Evolutionary conservation across 345 rosid genomes (phyloP), one percentile per base, ranked within the genome.

Genomic region (Citrus glauca): DNA sequence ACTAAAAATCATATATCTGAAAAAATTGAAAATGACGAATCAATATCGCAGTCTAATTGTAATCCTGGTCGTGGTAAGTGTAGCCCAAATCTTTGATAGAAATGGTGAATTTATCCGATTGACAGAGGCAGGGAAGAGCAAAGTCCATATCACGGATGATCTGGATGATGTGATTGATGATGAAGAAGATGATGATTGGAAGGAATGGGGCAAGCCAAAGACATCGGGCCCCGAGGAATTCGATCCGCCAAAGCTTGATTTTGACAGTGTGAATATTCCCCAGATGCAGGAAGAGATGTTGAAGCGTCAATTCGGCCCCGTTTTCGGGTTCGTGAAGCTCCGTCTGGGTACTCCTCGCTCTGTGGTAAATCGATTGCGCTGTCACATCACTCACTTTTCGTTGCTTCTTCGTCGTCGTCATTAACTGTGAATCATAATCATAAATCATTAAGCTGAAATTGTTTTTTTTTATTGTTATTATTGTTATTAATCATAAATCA

Each of bases 121-220:
- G 63, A 86, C 80, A 7, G 91, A 80, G 62, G 93, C 90, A 37
- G 90, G 87, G 62, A 80, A 89, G 82, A 85, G 91, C 53, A 85
- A 85, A 84, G 70, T 96, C 81, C 94, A 92, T 86, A 85, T 95
- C 77, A 63, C 92, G 72, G 98, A 96, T 81, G 97, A 96, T 80
- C 95, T 96, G 55, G 89, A 92, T 64, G 97, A 91, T 86, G 91
- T 96, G 1, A 79, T 92, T 27, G 97, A 96, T 83, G 91, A 89
- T 9, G 98, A 94, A 83, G 98, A 96, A 87, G 98, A 96, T 81
- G 98, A 94, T 5, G 82, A 84, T 59, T 96, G 99, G 99, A 92
- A 87, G 82, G 89, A 87, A 66, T 96, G 98, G 99, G 99, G 99
- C 16, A 86, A 85, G 78, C 86, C 77, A 79, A 73, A 89, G 48